Evolutionary conservation across 129 eudicot species (phyloP).

Genomic region (Smallanthus sonchifolius): DNA sequence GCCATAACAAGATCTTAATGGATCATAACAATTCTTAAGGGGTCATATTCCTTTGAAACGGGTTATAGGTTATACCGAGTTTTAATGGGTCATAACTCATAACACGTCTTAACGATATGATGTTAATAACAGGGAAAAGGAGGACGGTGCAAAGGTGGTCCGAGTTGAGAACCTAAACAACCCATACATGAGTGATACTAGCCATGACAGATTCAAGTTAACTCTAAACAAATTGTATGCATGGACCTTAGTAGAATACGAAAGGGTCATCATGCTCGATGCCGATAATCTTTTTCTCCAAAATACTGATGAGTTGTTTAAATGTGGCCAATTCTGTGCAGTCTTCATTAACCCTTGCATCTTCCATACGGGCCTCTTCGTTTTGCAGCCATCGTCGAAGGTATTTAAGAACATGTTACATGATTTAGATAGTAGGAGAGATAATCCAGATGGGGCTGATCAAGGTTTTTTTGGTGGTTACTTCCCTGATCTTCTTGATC

Average conservation of each 20-base stretch:
- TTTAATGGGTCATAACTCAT: background rate
- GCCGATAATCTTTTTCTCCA: constrained; percentile 84
- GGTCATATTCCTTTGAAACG: background rate
- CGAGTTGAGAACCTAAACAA: constrained; percentile 68
- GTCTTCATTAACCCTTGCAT: constrained; percentile 95
- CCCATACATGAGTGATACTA: constrained; percentile 46
- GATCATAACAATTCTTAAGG: background rate
- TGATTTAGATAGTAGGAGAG: constrained; percentile 45
- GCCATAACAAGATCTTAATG: no score
- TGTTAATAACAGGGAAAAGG: constrained; percentile 48
- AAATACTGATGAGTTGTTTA: constrained; percentile 83
- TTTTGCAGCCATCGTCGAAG: constrained; percentile 70
- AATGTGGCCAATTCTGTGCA: constrained; percentile 93
- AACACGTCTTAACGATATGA: background rate
- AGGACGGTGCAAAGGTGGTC: constrained; percentile 81
- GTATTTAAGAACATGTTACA: constrained; percentile 74
- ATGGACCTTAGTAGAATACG: constrained; percentile 75
- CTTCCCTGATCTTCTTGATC: constrained; percentile 74
- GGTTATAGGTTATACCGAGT: no score
- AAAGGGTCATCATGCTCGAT: constrained; percentile 92
- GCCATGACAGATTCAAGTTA: constrained; percentile 54
- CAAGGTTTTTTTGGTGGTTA: constrained; percentile 87
- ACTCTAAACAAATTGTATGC: constrained; percentile 79
- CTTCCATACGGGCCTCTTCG: constrained; percentile 93
- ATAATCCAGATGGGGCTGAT: constrained; percentile 82